Evolutionary conservation across 2,329 filamentous ascomycete genomes (phyloP).

Genomic region (Colletotrichum australisinense): DNA sequence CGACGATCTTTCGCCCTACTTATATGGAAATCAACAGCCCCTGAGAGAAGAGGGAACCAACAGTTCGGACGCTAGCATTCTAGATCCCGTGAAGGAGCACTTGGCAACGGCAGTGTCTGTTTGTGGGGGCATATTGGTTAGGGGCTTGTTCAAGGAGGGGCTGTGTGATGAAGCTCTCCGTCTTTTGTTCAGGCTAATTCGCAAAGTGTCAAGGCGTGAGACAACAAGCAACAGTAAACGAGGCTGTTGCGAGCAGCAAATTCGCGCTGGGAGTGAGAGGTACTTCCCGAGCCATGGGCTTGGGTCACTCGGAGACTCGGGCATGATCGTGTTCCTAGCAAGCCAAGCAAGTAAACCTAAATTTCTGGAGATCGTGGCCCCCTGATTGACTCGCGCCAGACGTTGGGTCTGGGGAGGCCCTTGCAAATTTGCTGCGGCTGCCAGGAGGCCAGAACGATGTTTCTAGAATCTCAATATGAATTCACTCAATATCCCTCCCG

Average conservation of each 20-base stretch:
- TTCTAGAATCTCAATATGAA: slow-evolving; percentile 6
- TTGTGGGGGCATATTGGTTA: slow-evolving; percentile 7
- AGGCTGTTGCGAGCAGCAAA: neutral
- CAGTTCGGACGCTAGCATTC: neutral
- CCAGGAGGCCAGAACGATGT: neutral
- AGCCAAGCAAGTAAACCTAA: slow-evolving; percentile 2
- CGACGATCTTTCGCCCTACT: slow-evolving; percentile 3
- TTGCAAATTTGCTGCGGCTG: neutral
- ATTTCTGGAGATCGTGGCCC: slow-evolving; percentile 1
- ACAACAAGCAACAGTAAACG: too few species aligned
- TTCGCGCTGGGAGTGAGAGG: neutral
- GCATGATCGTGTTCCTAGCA: slow-evolving; percentile 8
- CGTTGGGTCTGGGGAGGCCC: slow-evolving; percentile 4
- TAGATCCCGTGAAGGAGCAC: neutral
- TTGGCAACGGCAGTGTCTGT: neutral
- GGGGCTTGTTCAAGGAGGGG: neutral
- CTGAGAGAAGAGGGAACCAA: neutral
- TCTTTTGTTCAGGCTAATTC: neutral
- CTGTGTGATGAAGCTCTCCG: slow-evolving; percentile 3
- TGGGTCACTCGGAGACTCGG: slow-evolving; percentile 7
- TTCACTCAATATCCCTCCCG: neutral
- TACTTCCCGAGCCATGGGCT: neutral
- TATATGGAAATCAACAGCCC: slow-evolving; percentile 3
- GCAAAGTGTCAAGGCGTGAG: neutral
- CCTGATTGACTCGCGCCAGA: slow-evolving; percentile 13